Conservation (phyloP, 2,329 filamentous ascomycete species). For the Xylariaceae sp. region DNA sequence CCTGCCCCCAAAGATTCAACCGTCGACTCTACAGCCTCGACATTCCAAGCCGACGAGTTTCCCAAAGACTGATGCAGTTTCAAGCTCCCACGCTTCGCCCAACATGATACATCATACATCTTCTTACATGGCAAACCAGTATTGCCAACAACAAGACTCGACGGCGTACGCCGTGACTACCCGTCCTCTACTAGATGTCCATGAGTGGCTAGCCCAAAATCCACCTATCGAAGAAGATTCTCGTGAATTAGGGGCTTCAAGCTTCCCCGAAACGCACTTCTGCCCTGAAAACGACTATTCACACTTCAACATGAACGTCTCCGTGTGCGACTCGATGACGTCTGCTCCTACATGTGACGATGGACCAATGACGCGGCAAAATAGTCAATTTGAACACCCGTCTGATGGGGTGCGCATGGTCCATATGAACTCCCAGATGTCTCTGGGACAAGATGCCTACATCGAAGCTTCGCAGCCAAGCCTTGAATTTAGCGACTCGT, state of each 20-base stretch:
- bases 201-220: conserved; percentile 34
- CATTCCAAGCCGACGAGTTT: conserved; percentile 26
- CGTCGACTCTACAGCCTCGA: conserved; percentile 13
- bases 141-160: too few species aligned
- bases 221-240: conserved; percentile 13
- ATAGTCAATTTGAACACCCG: conserved; percentile 30
- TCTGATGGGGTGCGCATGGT: conserved; percentile 31
- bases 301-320: conserved; percentile 25
- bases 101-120: conserved; percentile 24
- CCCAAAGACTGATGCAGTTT: conserved; percentile 30
- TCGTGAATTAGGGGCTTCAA: conserved; percentile 11
- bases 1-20: conserved; percentile 25
- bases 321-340: conserved; percentile 35
- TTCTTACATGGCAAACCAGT: not conserved
- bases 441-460: conserved; percentile 24
- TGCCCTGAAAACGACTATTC: conserved; percentile 22
- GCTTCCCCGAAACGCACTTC: conserved; percentile 14
- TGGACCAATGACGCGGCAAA: conserved; percentile 31
- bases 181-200: conserved; percentile 37
- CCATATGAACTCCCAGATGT: conserved; percentile 31
- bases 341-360: conserved; percentile 32
- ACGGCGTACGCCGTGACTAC: conserved; percentile 7
- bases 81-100: conserved; percentile 24
- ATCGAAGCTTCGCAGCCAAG: conserved; percentile 22
- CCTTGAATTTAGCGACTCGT: conserved; percentile 22